Percentiles rank a stretch among this genome's conserved stretches.
These are phyloP conservation scores for Gilbertella persicaria DNA, from an alignment of 371 early-diverging fungal species.

Conservation along the genomic window DNA sequence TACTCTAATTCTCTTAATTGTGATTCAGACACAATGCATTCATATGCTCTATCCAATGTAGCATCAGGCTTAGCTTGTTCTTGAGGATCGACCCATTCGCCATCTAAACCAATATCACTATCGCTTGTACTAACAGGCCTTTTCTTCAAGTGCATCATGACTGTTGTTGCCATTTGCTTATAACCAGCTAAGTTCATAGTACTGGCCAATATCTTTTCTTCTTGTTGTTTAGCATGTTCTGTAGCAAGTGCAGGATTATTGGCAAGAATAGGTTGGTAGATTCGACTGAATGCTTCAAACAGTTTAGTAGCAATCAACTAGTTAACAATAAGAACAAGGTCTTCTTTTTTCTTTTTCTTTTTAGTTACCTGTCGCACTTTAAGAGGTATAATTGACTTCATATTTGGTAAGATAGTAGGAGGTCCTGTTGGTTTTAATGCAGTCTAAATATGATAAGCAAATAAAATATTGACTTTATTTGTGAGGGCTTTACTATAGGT, in stretches of 20 bases:
- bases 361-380: conserved; percentile 37
- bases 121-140: conserved; percentile 30
- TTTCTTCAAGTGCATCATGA: conserved; percentile 52
- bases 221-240: conserved; percentile 34
- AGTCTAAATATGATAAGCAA: too few relatives aligned
- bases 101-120: conserved; percentile 52
- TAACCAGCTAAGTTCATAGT: conserved; percentile 46
- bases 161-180: conserved; percentile 45
- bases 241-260: conserved; percentile 27
- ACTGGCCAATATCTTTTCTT: conserved; percentile 24
- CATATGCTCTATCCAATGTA: conserved; percentile 9
- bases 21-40: conserved; percentile 29
- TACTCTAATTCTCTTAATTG: conserved; percentile 33
- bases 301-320: conserved; percentile 41
- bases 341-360: neutral
- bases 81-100: conserved; percentile 47
- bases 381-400: conserved; percentile 31
- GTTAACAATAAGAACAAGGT: too few relatives aligned
- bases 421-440: conserved; percentile 26
- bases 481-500: conserved; percentile 2
- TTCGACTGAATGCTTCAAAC: conserved; percentile 38
- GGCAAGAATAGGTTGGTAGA: conserved; percentile 25
- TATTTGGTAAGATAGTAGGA: conserved; percentile 34
- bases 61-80: neutral
- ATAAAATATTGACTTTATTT: too few relatives aligned